A percentile compares a stretch with the other conserved stretches of the same genome.
These are phyloP conservation scores for Colletotrichum kahawae DNA, from an alignment of 2,329 filamentous ascomycete species.

Conservation along the genomic window DNA sequence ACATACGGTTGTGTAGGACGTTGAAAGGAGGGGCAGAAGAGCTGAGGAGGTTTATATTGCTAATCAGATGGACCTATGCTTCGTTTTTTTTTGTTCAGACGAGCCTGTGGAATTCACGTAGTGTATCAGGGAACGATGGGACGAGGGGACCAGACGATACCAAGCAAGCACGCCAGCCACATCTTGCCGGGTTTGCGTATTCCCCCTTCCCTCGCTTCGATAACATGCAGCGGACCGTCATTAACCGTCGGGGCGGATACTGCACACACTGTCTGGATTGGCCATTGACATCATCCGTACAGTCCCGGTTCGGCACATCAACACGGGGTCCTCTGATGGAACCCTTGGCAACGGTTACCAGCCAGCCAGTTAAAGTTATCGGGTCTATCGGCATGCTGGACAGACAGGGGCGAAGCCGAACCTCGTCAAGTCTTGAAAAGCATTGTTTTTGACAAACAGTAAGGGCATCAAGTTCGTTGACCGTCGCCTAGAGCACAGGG, in stretches of 20 bases:
- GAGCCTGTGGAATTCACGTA: background rate
- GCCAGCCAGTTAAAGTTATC: background rate
- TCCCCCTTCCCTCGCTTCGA: background rate
- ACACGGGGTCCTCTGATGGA: background rate
- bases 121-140: background rate
- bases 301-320: background rate
- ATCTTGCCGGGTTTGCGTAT: background rate
- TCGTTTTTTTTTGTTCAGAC: background rate
- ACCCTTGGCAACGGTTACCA: background rate
- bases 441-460: background rate
- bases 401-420: background rate
- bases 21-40: background rate
- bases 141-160: background rate
- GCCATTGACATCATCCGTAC: slow-evolving; percentile 5
- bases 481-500: background rate
- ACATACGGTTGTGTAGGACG: background rate
- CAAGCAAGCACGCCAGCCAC: background rate
- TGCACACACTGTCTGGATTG: background rate
- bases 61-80: background rate
- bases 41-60: background rate
- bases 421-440: background rate
- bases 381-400: background rate
- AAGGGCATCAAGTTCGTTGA: background rate
- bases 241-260: background rate
- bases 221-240: background rate